phyloP scores from a whole-genome alignment of 192 early-diverging fungal species.

The Coemansia sp. region DNA sequence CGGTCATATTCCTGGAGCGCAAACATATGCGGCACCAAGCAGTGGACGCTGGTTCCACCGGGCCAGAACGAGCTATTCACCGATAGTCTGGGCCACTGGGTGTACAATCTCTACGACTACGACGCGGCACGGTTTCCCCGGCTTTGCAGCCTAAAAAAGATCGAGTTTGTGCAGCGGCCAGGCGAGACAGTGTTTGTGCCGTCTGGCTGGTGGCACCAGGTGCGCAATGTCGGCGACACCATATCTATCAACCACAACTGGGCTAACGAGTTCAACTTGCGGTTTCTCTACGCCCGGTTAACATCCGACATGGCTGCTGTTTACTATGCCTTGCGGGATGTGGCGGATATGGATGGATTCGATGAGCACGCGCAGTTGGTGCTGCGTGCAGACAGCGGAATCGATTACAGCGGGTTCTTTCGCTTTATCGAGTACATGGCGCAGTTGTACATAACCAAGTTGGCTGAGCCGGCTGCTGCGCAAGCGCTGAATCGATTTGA shows the following conservation, averaged over 20 bases:
- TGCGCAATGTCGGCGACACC: constrained; percentile 62
- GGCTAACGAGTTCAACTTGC: constrained; percentile 62
- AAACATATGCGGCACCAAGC: constrained; percentile 69
- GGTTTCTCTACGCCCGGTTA: constrained; percentile 46
- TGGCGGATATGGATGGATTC: constrained; percentile 45
- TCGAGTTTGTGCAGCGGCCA: constrained; percentile 56
- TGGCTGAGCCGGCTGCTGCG: not conserved
- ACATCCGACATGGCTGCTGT: constrained; percentile 50
- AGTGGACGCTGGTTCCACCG: constrained; percentile 66
- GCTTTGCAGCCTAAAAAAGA: constrained; percentile 42
- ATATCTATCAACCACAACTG: constrained; percentile 80
- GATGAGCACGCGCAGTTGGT: constrained; percentile 31
- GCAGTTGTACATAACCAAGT: not conserved
- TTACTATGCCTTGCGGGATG: constrained; percentile 53
- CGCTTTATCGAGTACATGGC: constrained; percentile 19
- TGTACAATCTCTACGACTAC: constrained; percentile 57
- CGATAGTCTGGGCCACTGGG: constrained; percentile 53
- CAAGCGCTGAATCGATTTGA: constrained; percentile 9
- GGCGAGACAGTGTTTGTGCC: constrained; percentile 73
- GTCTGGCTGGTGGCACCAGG: constrained; percentile 72
- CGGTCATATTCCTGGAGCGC: constrained; percentile 73
- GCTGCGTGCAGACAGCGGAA: constrained; percentile 30
- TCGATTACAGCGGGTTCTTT: constrained; percentile 30
- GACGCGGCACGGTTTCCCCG: constrained; percentile 50
- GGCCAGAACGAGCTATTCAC: constrained; percentile 60